phyloP scores from a whole-genome alignment of 75 land plant species.

The Ceratopteris richardii region DNA sequence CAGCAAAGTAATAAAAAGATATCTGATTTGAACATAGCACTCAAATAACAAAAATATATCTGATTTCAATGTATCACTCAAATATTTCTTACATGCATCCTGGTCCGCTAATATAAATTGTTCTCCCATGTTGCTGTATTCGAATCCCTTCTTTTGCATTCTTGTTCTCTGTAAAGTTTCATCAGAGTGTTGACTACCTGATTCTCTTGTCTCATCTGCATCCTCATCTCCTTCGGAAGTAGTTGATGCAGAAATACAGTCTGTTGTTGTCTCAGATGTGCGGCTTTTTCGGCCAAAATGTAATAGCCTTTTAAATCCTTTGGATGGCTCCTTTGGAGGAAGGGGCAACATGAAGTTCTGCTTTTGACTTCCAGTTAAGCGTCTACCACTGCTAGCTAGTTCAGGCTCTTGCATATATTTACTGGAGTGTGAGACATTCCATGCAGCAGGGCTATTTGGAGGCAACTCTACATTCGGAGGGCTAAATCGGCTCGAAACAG shows the following conservation, averaged over 20 bases:
- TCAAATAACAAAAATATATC: too few species aligned
- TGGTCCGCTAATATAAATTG: too few species aligned
- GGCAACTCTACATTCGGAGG: constrained; percentile 41
- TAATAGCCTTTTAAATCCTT: constrained; percentile 77
- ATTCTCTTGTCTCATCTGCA: constrained; percentile 53
- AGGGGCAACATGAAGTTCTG: constrained; percentile 12
- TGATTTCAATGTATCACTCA: too few species aligned
- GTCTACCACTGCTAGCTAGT: not conserved
- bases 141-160: not conserved
- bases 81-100: constrained; percentile 5
- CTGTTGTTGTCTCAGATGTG: constrained; percentile 38
- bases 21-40: not conserved
- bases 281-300: constrained; percentile 84
- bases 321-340: constrained; percentile 53
- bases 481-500: constrained; percentile 10
- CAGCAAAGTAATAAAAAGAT: not conserved
- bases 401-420: not conserved
- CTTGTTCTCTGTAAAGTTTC: constrained; percentile 16
- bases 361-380: constrained; percentile 20
- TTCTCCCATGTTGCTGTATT: not conserved
- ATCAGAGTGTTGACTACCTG: constrained; percentile 35
- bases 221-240: constrained; percentile 97
- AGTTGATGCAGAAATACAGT: constrained; percentile 67
- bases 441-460: constrained; percentile 61
- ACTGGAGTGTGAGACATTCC: constrained; percentile 32